Evolutionary conservation across 345 rosid genomes (phyloP).

Genomic region (Passiflora organensis): DNA sequence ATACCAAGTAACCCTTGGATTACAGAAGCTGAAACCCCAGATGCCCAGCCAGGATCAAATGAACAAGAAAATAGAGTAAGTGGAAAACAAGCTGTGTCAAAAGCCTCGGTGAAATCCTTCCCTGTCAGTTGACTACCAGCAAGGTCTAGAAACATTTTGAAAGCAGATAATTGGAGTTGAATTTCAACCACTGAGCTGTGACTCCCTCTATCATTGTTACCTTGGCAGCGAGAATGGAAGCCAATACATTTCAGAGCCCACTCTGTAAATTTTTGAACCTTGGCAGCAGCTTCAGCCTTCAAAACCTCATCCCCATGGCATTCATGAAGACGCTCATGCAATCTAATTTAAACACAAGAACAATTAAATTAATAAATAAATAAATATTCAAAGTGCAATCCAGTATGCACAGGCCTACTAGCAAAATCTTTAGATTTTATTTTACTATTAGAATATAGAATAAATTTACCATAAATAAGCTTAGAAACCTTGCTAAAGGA

Average conservation of each 20-base stretch:
- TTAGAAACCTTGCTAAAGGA: no score
- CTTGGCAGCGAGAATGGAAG: slow-evolving; percentile 84
- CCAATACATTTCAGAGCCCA: slow-evolving; percentile 96
- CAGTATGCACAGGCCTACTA: background rate
- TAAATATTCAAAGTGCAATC: slow-evolving; percentile 3
- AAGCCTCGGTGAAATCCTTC: slow-evolving; percentile 97
- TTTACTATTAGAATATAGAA: no score
- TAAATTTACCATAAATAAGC: no score
- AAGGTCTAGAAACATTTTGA: slow-evolving; percentile 83
- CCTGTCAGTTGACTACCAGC: slow-evolving; percentile 87
- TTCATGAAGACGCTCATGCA: slow-evolving; percentile 92
- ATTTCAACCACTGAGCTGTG: slow-evolving; percentile 75
- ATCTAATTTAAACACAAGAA: slow-evolving; percentile 44
- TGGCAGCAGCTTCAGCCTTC: slow-evolving; percentile 90
- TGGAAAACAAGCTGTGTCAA: slow-evolving; percentile 98
- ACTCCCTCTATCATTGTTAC: slow-evolving; percentile 48
- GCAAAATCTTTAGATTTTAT: background rate
- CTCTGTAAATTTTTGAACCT: slow-evolving; percentile 93
- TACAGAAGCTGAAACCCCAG: slow-evolving; percentile 84
- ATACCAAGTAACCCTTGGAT: slow-evolving; percentile 81
- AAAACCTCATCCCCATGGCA: slow-evolving; percentile 85
- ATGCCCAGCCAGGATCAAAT: slow-evolving; percentile 93
- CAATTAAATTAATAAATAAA: no score
- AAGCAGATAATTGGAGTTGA: slow-evolving; percentile 87
- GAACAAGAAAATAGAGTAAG: slow-evolving; percentile 85